Conservation (phyloP, 306 rosid genomes). For the Medicago arabica region DNA sequence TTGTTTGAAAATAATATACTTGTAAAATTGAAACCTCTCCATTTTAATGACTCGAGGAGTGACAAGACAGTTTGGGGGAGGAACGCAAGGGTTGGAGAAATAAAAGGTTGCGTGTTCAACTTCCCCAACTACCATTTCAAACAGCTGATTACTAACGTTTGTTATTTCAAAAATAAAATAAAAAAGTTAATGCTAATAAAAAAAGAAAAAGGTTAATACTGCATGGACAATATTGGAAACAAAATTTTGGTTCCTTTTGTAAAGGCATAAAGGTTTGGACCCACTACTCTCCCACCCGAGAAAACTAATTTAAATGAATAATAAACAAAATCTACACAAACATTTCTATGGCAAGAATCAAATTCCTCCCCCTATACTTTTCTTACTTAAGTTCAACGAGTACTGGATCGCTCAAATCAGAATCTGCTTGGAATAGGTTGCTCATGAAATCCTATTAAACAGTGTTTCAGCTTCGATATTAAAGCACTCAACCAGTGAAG, state of each 20-base stretch:
- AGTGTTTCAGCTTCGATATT: constrained; percentile 30
- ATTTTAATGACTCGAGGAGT: constrained; percentile 29
- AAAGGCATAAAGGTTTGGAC: constrained; percentile 8
- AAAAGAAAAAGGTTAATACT: not conserved
- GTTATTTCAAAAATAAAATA: not conserved
- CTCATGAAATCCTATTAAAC: constrained; percentile 28
- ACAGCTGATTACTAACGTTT: not conserved
- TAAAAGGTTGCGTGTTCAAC: not conserved
- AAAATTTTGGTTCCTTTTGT: constrained; percentile 16
- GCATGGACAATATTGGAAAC: not conserved
- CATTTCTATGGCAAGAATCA: constrained; percentile 12
- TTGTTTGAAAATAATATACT: constrained; percentile 24
- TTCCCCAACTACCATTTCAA: not conserved
- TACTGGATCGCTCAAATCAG: constrained; percentile 20
- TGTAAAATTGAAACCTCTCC: constrained; percentile 13
- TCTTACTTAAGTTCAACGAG: constrained; percentile 17
- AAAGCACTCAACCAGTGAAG: not conserved
- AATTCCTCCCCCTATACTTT: not conserved
- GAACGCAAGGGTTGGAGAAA: not conserved
- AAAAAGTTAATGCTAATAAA: constrained; percentile 18
- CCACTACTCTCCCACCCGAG: not conserved
- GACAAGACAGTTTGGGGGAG: not conserved
- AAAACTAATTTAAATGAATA: constrained; percentile 12
- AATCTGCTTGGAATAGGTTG: constrained; percentile 14
- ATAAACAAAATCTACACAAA: not conserved